These are phyloP conservation scores for Polygonum maritimum DNA, from an alignment of 148 eudicot species.

Conservation along the genomic window DNA sequence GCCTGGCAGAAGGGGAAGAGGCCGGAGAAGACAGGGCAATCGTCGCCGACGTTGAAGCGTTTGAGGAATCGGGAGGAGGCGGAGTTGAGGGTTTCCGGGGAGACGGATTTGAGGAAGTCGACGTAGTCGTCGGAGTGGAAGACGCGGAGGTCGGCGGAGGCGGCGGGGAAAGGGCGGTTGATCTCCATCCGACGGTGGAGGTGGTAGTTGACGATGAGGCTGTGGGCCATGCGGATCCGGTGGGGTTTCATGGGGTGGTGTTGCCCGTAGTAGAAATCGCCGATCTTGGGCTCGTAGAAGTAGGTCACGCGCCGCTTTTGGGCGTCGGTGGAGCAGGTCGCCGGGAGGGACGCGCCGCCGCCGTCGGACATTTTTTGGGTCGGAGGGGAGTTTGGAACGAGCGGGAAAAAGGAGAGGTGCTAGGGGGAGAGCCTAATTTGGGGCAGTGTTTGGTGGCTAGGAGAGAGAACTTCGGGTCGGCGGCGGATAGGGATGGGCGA, in stretches of 20 bases:
- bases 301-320: slow-evolving; percentile 62
- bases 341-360: slow-evolving; percentile 43
- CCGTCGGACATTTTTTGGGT: not conserved
- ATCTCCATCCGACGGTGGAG: slow-evolving; percentile 72
- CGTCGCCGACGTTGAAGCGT: slow-evolving; percentile 73
- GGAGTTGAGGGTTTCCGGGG: slow-evolving; percentile 50
- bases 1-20: slow-evolving; percentile 69
- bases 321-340: slow-evolving; percentile 51
- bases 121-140: slow-evolving; percentile 83
- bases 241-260: slow-evolving; percentile 97
- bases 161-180: slow-evolving; percentile 66
- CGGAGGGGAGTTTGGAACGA: not conserved
- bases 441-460: no score
- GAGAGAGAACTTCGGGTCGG: no score
- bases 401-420: not conserved
- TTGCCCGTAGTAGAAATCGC: slow-evolving; percentile 92
- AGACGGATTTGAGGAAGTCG: slow-evolving; percentile 52
- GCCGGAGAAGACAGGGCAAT: slow-evolving; percentile 80
- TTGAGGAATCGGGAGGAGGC: slow-evolving; percentile 37
- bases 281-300: slow-evolving; percentile 90
- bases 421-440: no score
- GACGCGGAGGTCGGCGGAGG: slow-evolving; percentile 40
- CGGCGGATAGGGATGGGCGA: no score
- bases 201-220: slow-evolving; percentile 61
- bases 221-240: slow-evolving; percentile 91